These are phyloP conservation scores for Naganishia vaughanmartiniae DNA, from an alignment of 768 basidiomycete species.

Conservation along the genomic window DNA sequence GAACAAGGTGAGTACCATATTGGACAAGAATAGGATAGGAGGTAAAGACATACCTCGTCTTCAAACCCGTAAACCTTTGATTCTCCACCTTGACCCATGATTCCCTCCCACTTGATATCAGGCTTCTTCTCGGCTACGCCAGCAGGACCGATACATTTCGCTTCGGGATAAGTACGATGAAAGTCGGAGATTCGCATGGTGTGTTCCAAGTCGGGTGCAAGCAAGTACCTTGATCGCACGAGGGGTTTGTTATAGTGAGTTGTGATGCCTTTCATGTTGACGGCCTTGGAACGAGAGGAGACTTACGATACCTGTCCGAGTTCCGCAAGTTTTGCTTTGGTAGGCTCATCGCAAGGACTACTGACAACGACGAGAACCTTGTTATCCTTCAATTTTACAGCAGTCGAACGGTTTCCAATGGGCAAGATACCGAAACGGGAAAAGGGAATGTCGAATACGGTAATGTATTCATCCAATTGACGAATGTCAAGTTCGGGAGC, in stretches of 20 bases:
- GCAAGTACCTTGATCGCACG: conserved; percentile 47
- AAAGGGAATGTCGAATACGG: conserved; percentile 53
- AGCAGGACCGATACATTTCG: conserved; percentile 61
- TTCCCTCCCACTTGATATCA: conserved; percentile 54
- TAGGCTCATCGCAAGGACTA: conserved; percentile 66
- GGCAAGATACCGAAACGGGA: conserved; percentile 66
- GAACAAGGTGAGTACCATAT: not conserved
- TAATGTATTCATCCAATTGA: conserved; percentile 48
- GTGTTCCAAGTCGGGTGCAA: conserved; percentile 53
- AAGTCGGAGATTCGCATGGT: conserved; percentile 50
- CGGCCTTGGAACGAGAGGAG: not conserved
- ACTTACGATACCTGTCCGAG: conserved; percentile 69
- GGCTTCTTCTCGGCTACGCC: conserved; percentile 58
- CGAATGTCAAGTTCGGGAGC: conserved; percentile 42
- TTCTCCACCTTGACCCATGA: conserved; percentile 64
- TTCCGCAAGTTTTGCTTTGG: conserved; percentile 62
- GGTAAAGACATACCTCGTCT: conserved; percentile 47
- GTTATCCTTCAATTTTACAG: conserved; percentile 65
- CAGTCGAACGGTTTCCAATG: conserved; percentile 79
- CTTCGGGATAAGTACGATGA: conserved; percentile 64
- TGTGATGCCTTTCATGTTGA: not conserved
- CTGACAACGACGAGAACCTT: conserved; percentile 79
- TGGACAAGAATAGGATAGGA: not conserved
- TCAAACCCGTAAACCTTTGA: conserved; percentile 74
- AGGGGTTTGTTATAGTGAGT: not conserved